phyloP scores from a whole-genome alignment of 352 stramenopile genomes.

The Blastocystis sp. region DNA sequence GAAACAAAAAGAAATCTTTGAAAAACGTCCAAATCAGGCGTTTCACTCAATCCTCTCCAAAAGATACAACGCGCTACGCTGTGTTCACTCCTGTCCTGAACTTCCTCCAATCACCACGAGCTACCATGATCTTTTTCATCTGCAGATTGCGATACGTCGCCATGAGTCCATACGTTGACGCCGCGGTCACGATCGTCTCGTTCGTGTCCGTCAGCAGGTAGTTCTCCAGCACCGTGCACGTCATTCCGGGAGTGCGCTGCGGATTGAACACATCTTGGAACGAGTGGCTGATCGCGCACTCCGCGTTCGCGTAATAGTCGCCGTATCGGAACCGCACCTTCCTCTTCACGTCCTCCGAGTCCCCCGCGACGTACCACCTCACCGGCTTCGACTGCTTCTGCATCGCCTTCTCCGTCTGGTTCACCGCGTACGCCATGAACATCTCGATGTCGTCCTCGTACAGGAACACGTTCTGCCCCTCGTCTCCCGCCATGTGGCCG shows the following conservation, averaged over 20 bases:
- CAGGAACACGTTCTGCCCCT: constrained; percentile 54
- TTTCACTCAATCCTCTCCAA: neutral
- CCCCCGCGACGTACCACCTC: constrained; percentile 33
- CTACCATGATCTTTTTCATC: constrained; percentile 61
- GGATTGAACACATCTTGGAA: constrained; percentile 5
- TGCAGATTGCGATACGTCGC: constrained; percentile 31
- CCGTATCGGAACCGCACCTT: neutral
- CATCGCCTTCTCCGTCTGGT: constrained; percentile 51
- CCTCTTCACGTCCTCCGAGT: constrained; percentile 7
- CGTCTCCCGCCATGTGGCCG: constrained; percentile 44
- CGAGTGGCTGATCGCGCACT: constrained; percentile 34
- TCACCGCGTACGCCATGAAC: constrained; percentile 17
- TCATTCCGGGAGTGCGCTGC: constrained; percentile 17
- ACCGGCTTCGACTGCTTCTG: constrained; percentile 14
- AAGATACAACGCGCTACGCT: constrained; percentile 12
- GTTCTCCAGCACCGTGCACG: constrained; percentile 55
- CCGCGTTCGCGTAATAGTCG: constrained; percentile 10
- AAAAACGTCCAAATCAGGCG: neutral
- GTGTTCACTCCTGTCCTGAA: too few relatives aligned
- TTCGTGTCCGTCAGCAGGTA: constrained; percentile 24
- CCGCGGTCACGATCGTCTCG: constrained; percentile 15
- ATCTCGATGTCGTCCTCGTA: constrained; percentile 23
- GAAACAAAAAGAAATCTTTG: neutral
- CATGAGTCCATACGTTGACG: constrained; percentile 46
- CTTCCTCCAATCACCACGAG: constrained; percentile 37